A percentile compares a stretch with the other conserved stretches of the same genome.
phyloP scores from a whole-genome alignment of 2,329 filamentous ascomycete genomes.

The Aspergillus melleus region DNA sequence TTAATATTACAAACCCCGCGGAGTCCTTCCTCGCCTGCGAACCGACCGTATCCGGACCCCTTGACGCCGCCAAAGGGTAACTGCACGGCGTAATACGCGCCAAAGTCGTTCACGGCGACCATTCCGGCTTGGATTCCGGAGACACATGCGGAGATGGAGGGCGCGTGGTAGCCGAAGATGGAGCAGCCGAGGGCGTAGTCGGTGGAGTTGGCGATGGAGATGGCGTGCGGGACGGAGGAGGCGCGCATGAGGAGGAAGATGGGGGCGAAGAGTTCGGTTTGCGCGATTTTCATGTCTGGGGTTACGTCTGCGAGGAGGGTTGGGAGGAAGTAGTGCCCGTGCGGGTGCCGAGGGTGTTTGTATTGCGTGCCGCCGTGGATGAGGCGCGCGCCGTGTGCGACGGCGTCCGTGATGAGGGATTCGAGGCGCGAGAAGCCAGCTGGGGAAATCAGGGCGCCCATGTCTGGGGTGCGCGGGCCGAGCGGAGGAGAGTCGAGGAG shows the following conservation, averaged over 20 bases:
- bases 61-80: constrained; percentile 90
- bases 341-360: constrained; percentile 69
- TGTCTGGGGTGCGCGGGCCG: constrained; percentile 55
- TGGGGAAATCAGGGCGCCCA: constrained; percentile 87
- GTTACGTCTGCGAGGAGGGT: constrained; percentile 92
- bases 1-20: constrained; percentile 84
- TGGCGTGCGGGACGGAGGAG: constrained; percentile 63
- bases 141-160: constrained; percentile 65
- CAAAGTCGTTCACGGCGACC: constrained; percentile 96
- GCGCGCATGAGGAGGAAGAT: constrained; percentile 84
- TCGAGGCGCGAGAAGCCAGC: constrained; percentile 75
- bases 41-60: constrained; percentile 88
- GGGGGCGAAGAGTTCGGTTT: constrained; percentile 89
- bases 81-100: constrained; percentile 87
- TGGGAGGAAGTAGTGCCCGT: constrained; percentile 88
- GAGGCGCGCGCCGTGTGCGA: constrained; percentile 74
- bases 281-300: constrained; percentile 79
- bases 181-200: constrained; percentile 83
- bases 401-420: constrained; percentile 71
- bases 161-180: constrained; percentile 74
- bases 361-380: constrained; percentile 75
- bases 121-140: constrained; percentile 75
- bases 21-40: constrained; percentile 87
- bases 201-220: constrained; percentile 79
- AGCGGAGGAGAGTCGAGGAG: constrained; percentile 50